phyloP scores from a whole-genome alignment of 352 stramenopile genomes.

The Globisporangium barbulae region DNA sequence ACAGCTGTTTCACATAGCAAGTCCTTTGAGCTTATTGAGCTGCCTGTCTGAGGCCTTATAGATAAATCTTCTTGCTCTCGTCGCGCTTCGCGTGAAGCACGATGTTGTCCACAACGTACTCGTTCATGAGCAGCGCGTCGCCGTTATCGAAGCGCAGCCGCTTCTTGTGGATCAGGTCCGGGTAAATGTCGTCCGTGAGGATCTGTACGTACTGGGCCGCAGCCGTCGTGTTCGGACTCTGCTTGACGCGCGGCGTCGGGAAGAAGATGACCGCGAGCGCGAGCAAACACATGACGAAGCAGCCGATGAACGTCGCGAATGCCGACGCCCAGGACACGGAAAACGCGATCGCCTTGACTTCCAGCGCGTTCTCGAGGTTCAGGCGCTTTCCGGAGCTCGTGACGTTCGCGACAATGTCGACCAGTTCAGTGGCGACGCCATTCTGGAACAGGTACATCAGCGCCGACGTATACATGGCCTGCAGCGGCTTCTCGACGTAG shows the following conservation, averaged over 20 bases:
- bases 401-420: constrained; percentile 19
- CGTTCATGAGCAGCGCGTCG: constrained; percentile 60
- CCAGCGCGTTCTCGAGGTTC: constrained; percentile 15
- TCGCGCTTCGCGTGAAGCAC: constrained; percentile 58
- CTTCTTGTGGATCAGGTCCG: constrained; percentile 71
- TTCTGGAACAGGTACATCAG: constrained; percentile 54
- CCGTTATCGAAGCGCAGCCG: constrained; percentile 58
- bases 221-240: constrained; percentile 57
- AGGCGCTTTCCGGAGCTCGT: constrained; percentile 13
- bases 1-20: background rate
- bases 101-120: constrained; percentile 64
- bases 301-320: constrained; percentile 44
- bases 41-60: constrained; percentile 22
- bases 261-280: constrained; percentile 53
- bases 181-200: constrained; percentile 68
- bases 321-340: constrained; percentile 40
- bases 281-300: constrained; percentile 47
- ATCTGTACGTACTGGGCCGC: constrained; percentile 69
- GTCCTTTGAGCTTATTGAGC: background rate
- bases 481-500: constrained; percentile 18
- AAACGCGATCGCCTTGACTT: constrained; percentile 42
- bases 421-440: constrained; percentile 27
- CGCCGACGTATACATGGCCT: constrained; percentile 34
- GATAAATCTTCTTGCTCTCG: constrained; percentile 56
- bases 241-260: constrained; percentile 47